Evolutionary conservation across 768 basidiomycete species (phyloP).

Genomic region (Suillus alpinus): DNA sequence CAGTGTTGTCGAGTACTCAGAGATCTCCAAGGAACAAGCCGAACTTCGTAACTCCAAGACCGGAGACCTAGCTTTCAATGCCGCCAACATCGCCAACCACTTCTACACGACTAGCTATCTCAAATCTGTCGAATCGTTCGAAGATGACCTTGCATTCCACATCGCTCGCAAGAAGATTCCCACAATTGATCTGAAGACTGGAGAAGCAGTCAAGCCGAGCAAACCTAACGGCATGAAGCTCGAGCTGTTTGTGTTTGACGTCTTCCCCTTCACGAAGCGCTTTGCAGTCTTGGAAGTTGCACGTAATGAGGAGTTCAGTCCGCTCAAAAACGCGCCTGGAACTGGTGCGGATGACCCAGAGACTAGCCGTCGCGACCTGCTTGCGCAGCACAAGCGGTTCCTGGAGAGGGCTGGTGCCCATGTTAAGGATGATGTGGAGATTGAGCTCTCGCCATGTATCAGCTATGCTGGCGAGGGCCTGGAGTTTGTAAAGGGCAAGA

Average conservation of each 20-base stretch:
- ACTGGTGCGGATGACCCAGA: conserved; percentile 86
- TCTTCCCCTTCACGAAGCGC: conserved; percentile 84
- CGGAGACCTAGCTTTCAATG: conserved; percentile 85
- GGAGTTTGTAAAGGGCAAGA: conserved; percentile 72
- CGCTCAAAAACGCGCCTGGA: conserved; percentile 95
- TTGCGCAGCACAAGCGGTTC: conserved; percentile 85
- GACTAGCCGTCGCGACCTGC: conserved; percentile 86
- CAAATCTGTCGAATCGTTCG: conserved; percentile 73
- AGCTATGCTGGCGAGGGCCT: conserved; percentile 93
- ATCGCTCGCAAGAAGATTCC: conserved; percentile 98
- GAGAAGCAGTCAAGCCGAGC: conserved; percentile 69
- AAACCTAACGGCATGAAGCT: conserved; percentile 99
- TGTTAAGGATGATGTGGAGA: conserved; percentile 71
- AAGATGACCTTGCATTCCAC: conserved; percentile 90
- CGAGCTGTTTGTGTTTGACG: conserved; percentile 98
- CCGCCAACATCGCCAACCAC: conserved; percentile 97
- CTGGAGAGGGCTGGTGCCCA: conserved; percentile 74
- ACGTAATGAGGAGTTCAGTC: conserved; percentile 90
- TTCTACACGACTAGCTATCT: conserved; percentile 92
- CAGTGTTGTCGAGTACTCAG: conserved; percentile 96
- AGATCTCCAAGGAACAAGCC: conserved; percentile 86
- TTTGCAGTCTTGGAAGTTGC: conserved; percentile 90
- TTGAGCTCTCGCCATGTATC: conserved; percentile 87
- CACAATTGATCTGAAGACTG: conserved; percentile 67
- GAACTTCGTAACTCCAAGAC: conserved; percentile 65